phyloP scores from a whole-genome alignment of 768 basidiomycete species.

The Cyclocybe cylindracea region DNA sequence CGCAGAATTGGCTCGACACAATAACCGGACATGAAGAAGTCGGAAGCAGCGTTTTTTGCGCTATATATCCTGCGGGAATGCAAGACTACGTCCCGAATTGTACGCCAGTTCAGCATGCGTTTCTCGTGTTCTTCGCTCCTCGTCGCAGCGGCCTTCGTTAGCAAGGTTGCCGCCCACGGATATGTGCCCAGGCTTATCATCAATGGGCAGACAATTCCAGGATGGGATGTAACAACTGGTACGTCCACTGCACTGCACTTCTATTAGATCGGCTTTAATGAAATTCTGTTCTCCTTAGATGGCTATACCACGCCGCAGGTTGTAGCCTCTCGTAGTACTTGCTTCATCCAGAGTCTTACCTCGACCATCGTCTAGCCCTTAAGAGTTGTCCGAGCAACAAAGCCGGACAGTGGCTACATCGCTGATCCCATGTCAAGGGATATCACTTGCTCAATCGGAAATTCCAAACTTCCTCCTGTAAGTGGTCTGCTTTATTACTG shows the following conservation, averaged over 20 bases:
- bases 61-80: too few relatives aligned
- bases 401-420: slow-evolving; percentile 37
- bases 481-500: not conserved
- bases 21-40: too few relatives aligned
- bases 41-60: too few relatives aligned
- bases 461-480: slow-evolving; percentile 35
- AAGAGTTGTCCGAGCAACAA: slow-evolving; percentile 34
- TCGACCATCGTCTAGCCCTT: slow-evolving; percentile 22
- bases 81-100: too few relatives aligned
- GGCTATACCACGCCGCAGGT: slow-evolving; percentile 35
- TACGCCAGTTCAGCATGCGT: too few relatives aligned
- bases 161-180: slow-evolving; percentile 31
- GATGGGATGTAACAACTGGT: slow-evolving; percentile 37
- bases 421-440: slow-evolving; percentile 28
- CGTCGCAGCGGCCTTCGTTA: slow-evolving; percentile 12
- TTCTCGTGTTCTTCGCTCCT: too few relatives aligned
- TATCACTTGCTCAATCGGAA: slow-evolving; percentile 40
- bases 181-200: slow-evolving; percentile 36
- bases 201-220: slow-evolving; percentile 29
- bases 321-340: not conserved
- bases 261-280: not conserved
- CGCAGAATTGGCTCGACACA: too few relatives aligned
- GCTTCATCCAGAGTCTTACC: not conserved
- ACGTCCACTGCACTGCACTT: not conserved
- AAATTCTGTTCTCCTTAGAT: slow-evolving; percentile 16